Base-by-base conservation (phyloP, 495 filamentous ascomycete genomes). In the Choiromyces venosus region DNA sequence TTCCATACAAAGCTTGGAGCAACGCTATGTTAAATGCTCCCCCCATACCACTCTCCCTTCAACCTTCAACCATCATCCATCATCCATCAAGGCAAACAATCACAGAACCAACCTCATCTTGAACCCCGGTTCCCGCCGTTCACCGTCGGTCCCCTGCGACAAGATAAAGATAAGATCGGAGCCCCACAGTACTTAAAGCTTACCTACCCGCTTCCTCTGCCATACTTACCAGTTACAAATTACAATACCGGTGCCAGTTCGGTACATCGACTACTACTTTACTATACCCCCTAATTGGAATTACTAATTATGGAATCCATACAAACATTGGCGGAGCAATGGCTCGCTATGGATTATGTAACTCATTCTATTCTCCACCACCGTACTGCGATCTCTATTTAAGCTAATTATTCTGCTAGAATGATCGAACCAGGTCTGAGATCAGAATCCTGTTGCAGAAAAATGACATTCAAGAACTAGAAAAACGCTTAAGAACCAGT, bases 331-430 rank as follows among this genome's bases (percentile, higher is more conserved):
- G 74, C 72, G 21, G 69, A 70, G 16, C 65, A 86, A 82, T 92
- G 90, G 90, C 85, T 92, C 40, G 82, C 85, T 73, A 85, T 89
- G 79, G 90, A 92, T 81, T 83, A 87, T 82, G 87, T 88, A 83
- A 16, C 75, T 73, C 64, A 21, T 37, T 37, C 29, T 14, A 46
- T 46, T 66, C 35, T 66, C 37, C 25, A 6, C n/a, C 21, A 52
- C 65, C 37, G 44, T 25, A 38, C 19, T 18, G 33, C 66, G 25
- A 5, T 40, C 64, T 40, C n/a, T 42, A 18, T 19, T 7, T 66
- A 56, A 65, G 40, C 65, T 75, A 52, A 74, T 36, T 37, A 29
- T 29, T 61, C 33, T 9, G 10, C 52, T 14, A 88, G 84, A 88
- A 91, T 81, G 80, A 84, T 52, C 77, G 74, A 16, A 91, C 89